Conservation (phyloP, 768 basidiomycete species). For the Boletus rubropictus region DNA sequence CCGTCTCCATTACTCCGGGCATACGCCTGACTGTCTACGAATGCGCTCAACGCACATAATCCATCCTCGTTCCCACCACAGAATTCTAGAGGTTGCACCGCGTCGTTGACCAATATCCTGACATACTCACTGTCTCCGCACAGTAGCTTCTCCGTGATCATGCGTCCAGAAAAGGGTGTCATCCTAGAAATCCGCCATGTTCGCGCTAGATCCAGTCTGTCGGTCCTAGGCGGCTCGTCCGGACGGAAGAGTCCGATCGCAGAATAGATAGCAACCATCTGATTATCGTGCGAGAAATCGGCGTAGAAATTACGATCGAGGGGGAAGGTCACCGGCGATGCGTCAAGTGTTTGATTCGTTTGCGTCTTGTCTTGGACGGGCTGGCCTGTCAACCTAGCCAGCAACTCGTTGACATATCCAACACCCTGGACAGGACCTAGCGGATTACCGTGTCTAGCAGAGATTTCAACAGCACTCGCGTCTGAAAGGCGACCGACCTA, state of each 20-base stretch:
- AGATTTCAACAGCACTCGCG: not conserved
- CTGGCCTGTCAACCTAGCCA: conserved; percentile 65
- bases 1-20: conserved; percentile 63
- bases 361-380: conserved; percentile 68
- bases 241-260: conserved; percentile 53
- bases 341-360: conserved; percentile 73
- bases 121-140: conserved; percentile 40
- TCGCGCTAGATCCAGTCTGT: conserved; percentile 23
- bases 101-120: conserved; percentile 76
- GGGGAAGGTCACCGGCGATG: conserved; percentile 65
- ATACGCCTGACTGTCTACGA: conserved; percentile 68
- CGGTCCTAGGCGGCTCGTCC: conserved; percentile 10
- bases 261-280: conserved; percentile 73
- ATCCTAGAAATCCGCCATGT: conserved; percentile 54
- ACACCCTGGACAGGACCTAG: conserved; percentile 78
- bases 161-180: conserved; percentile 69
- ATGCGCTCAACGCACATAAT: conserved; percentile 57
- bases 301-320: conserved; percentile 60
- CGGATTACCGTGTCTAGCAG: conserved; percentile 53
- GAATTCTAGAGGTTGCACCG: conserved; percentile 55
- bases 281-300: conserved; percentile 85
- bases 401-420: conserved; percentile 84
- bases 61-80: conserved; percentile 50
- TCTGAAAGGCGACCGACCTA: conserved; percentile 26
- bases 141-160: conserved; percentile 66